Base-by-base conservation (phyloP, 192 early-diverging fungal genomes). In the Coemansia sp. region DNA sequence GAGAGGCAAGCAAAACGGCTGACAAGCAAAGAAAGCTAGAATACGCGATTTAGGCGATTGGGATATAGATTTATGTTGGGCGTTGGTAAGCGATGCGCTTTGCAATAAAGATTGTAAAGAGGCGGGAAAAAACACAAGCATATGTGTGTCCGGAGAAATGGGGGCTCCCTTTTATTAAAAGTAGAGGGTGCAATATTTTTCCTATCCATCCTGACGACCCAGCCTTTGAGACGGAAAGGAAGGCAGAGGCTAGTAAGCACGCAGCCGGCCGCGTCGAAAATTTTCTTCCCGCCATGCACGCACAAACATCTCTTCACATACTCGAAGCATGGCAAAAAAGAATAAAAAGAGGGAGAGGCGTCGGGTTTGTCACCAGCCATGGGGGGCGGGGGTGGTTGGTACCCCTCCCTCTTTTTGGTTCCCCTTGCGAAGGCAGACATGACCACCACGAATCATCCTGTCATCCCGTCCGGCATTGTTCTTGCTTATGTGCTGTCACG, bases 361-460 rank as follows among this genome's bases (percentile, higher is more conserved):
- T 53, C 61, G 76, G 67, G 64, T 62, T 63, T 43, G 57, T 52
- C 25, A 50, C 62, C 62, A 34, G 59, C 69, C 69, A 77, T 49
- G 75, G 66, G 29, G 64, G 55, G 58, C 25, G 32, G 50, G 71
- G 65, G 71, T 67, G 53, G 67, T 71, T 49, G 49, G 22, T 10
- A 40, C 68, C 66, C 60, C 75, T 66, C 20, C 75, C 75, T 62
- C 33, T 49, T 42, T 36, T 40, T 23, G 42, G 10, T 45, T 25
- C 42, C 33, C 33, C 3, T 33, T 36, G 9, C 55, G 23, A 57
- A 57, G 9, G 15, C 34, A 35, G 19, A 32, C 55, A 57, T 57
- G 55, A 57, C 34, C 55, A 57, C 34, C 55, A 57, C 34, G 17
- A n/a, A 57, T 57, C 55, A 57, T 50, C 48, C 33, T 20, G 55